Evolutionary conservation across 192 early-diverging fungal species (phyloP), one percentile per base, ranked within the genome.

Genomic region (Podochytrium sp.): DNA sequence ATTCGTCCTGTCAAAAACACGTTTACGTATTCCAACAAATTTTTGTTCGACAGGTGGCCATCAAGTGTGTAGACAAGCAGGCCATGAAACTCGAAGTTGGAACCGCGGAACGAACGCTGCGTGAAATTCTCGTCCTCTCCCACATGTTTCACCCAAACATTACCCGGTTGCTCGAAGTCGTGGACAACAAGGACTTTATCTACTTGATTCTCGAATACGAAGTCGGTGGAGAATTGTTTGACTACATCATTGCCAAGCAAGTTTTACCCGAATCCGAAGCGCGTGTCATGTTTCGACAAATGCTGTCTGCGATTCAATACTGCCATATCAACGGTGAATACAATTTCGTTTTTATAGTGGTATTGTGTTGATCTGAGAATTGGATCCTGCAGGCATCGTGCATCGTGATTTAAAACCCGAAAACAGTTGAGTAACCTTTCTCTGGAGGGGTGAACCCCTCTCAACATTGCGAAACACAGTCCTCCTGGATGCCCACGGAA

Each of bases 201-300:
- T 95, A 93, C 76, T 84, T 97, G 74, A 88, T 95, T 32, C 92
- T 97, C 89, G 93, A 97, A 75, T 84, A 91, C 72, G 92, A 89
- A 71, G 80, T 88, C 18, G 92, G 92, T 40, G 94, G 95, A 50
- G 95, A 97, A 68, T 84, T 97, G 35, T 97, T 92, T 83, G 92
- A 96, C 52, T 93, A 91, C 83, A 91, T 94, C 25, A 86, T 84
- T 58, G 25, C 58, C 10, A 89, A 93, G 74, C 82, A 86, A 52
- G 41, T 79, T 72, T 55, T 90, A 34, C 56, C 65, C 23, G 84
- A 85, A 47, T 25, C 38, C 20, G 67, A 78, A 50, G 78, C 79
- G 34, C 50, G 78, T 10, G 68, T 29, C 16, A 50, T 76, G 58
- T 85, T 84, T 59, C 38, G 82, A n/a, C 82, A 85, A 59, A 61